Evolutionary conservation across 2,329 filamentous ascomycete genomes (phyloP).

Genomic region (Pezicula radicicola): DNA sequence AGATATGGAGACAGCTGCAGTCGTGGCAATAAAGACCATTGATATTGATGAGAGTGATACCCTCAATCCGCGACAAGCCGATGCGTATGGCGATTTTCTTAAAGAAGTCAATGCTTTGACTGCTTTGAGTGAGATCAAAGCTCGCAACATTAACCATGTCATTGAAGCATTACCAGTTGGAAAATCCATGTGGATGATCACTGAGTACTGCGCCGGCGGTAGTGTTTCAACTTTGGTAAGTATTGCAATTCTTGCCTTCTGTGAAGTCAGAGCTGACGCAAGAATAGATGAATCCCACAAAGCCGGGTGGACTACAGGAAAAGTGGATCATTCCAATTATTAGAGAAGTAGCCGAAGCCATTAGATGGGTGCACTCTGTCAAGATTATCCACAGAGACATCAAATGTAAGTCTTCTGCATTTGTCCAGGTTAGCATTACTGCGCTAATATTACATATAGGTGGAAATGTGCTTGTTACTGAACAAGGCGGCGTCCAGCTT

Average conservation of each 20-base stretch:
- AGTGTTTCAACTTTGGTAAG: conserved; percentile 68
- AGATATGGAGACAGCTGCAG: conserved; percentile 32
- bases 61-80: conserved; percentile 59
- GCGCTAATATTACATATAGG: conserved; percentile 25
- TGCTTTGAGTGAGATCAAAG: conserved; percentile 69
- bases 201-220: conserved; percentile 81
- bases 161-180: conserved; percentile 76
- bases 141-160: conserved; percentile 77
- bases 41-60: conserved; percentile 77
- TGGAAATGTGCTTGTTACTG: conserved; percentile 77
- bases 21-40: conserved; percentile 79
- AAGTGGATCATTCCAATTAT: conserved; percentile 68
- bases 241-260: conserved; percentile 37
- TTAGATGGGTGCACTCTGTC: conserved; percentile 65
- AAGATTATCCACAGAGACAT: conserved; percentile 71
- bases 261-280: not conserved
- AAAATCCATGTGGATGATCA: conserved; percentile 83
- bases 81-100: conserved; percentile 67
- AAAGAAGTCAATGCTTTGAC: conserved; percentile 69
- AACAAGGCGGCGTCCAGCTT: conserved; percentile 73
- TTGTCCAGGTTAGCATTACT: no score
- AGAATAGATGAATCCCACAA: conserved; percentile 58
- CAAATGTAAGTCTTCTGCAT: conserved; percentile 45
- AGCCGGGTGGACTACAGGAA: conserved; percentile 63
- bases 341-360: conserved; percentile 62